phyloP scores from a whole-genome alignment of 495 filamentous ascomycete species.

The Daldinia childiae region DNA sequence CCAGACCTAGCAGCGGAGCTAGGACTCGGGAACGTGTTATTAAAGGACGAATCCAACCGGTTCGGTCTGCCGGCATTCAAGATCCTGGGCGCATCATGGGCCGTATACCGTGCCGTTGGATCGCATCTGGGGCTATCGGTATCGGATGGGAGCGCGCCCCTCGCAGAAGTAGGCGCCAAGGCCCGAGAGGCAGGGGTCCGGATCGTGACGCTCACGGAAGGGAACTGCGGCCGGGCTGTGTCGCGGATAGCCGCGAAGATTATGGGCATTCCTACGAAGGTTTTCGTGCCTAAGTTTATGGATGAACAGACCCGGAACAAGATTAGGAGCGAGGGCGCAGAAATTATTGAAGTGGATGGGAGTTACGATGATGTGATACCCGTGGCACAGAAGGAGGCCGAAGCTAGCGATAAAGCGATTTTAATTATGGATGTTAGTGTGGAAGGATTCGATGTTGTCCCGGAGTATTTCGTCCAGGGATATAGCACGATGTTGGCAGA shows the following conservation, averaged over 20 bases:
- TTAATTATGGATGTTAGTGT: conserved; percentile 72
- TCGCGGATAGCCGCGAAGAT: conserved; percentile 65
- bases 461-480: conserved; percentile 74
- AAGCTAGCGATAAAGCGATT: conserved; percentile 50
- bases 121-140: conserved; percentile 52
- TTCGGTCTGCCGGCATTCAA: conserved; percentile 75
- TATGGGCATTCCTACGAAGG: conserved; percentile 58
- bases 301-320: conserved; percentile 56
- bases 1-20: conserved; percentile 62
- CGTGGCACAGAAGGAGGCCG: conserved; percentile 51
- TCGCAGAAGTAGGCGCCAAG: conserved; percentile 51
- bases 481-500: conserved; percentile 74
- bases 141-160: conserved; percentile 38
- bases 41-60: conserved; percentile 67
- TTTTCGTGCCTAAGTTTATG: conserved; percentile 69
- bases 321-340: conserved; percentile 66
- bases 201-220: conserved; percentile 68
- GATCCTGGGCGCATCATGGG: conserved; percentile 78
- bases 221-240: conserved; percentile 75
- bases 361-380: conserved; percentile 68
- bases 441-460: conserved; percentile 67
- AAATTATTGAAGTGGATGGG: conserved; percentile 59
- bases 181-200: conserved; percentile 45
- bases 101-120: conserved; percentile 63
- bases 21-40: conserved; percentile 61